These are phyloP conservation scores for Podila verticillata DNA, from an alignment of 192 early-diverging fungal species.

Conservation along the genomic window DNA sequence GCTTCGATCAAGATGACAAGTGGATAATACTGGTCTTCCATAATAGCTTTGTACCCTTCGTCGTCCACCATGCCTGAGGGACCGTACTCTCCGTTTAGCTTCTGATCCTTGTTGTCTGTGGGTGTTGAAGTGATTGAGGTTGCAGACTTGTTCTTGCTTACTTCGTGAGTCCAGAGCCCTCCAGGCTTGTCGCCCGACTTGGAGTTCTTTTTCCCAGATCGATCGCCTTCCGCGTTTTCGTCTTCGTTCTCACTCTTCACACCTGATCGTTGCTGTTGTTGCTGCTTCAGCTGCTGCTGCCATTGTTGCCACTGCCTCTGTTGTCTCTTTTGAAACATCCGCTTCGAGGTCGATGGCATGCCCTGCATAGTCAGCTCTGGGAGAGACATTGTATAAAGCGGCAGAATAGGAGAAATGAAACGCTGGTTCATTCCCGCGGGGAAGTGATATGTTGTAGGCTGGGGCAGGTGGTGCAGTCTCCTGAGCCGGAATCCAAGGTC, in stretches of 20 bases:
- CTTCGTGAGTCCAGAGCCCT: no score
- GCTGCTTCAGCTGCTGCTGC: slow-evolving; percentile 5
- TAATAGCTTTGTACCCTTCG: slow-evolving; percentile 32
- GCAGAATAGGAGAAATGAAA: slow-evolving; percentile 44
- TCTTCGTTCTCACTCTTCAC: neutral
- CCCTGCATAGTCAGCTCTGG: slow-evolving; percentile 50
- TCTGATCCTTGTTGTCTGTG: neutral
- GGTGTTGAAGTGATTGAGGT: neutral
- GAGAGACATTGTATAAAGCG: slow-evolving; percentile 50
- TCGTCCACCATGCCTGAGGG: neutral
- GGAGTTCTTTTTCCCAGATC: neutral
- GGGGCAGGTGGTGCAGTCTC: slow-evolving; percentile 39
- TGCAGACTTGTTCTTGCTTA: no score
- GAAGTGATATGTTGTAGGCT: slow-evolving; percentile 47
- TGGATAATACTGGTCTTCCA: slow-evolving; percentile 51
- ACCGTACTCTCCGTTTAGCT: no score
- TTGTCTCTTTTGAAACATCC: slow-evolving; percentile 37
- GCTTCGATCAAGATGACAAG: slow-evolving; percentile 42
- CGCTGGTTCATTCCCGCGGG: slow-evolving; percentile 50
- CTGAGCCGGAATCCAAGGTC: slow-evolving; percentile 33
- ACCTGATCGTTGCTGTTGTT: slow-evolving; percentile 7
- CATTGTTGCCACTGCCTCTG: slow-evolving; percentile 31
- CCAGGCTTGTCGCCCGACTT: no score
- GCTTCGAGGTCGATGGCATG: slow-evolving; percentile 42
- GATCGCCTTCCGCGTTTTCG: neutral